phyloP scores from a whole-genome alignment of 2,329 filamentous ascomycete genomes.

The Escovopsis weberi region DNA sequence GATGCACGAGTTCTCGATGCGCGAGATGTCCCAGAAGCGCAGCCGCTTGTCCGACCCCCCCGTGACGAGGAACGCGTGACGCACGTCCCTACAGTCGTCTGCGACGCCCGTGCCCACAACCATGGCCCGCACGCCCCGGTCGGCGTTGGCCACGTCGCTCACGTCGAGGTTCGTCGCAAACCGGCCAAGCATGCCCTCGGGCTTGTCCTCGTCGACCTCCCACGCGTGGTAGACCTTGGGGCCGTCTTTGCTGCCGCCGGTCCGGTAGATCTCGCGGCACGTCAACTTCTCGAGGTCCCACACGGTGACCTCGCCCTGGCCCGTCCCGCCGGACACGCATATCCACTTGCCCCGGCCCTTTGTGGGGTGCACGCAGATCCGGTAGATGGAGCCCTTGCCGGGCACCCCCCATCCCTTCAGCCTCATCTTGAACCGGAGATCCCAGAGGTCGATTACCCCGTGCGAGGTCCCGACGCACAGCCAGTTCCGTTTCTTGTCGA shows the following conservation, averaged over 20 bases:
- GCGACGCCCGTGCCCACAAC: slow-evolving; percentile 57
- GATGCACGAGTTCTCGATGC: slow-evolving; percentile 62
- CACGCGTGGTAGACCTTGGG: slow-evolving; percentile 64
- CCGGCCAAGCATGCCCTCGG: slow-evolving; percentile 72
- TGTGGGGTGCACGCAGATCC: slow-evolving; percentile 63
- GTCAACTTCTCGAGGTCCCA: slow-evolving; percentile 89
- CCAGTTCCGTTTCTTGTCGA: slow-evolving; percentile 81
- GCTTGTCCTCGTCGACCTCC: slow-evolving; percentile 79
- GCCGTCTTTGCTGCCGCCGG: slow-evolving; percentile 42
- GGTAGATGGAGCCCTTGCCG: slow-evolving; percentile 65
- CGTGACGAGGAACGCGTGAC: slow-evolving; percentile 72
- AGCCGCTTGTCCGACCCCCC: slow-evolving; percentile 83
- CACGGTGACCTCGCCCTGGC: slow-evolving; percentile 76
- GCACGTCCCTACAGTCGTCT: slow-evolving; percentile 54
- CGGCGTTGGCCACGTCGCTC: slow-evolving; percentile 36
- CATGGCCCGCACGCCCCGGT: slow-evolving; percentile 62
- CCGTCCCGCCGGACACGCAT: slow-evolving; percentile 77
- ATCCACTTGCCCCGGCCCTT: slow-evolving; percentile 72
- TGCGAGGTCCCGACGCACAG: slow-evolving; percentile 82
- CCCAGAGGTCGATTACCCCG: slow-evolving; percentile 88
- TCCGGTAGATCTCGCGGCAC: slow-evolving; percentile 81
- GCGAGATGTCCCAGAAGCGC: slow-evolving; percentile 81
- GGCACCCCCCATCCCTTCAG: slow-evolving; percentile 80
- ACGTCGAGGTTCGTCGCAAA: slow-evolving; percentile 65
- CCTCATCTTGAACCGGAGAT: slow-evolving; percentile 82